Conservation (phyloP, 768 basidiomycete species). For the Mycena albidolilacea region DNA sequence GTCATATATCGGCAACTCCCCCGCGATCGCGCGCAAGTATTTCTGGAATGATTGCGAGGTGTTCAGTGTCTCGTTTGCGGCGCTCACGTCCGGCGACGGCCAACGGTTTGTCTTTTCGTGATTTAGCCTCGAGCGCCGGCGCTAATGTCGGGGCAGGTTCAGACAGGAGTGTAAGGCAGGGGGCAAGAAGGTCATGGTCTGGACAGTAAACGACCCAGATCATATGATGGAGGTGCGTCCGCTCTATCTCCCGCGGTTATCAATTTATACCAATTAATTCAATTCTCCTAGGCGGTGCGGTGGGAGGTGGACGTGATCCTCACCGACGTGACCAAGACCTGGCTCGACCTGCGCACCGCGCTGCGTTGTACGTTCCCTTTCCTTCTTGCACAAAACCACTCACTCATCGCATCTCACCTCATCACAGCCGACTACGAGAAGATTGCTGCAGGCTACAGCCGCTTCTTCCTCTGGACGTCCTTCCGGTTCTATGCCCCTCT, state of each 20-base stretch:
- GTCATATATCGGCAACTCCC: constrained; percentile 86
- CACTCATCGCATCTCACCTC: not conserved
- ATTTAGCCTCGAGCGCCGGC: constrained; percentile 8
- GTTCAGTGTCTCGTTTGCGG: constrained; percentile 87
- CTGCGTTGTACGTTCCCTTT: constrained; percentile 64
- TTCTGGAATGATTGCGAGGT: constrained; percentile 92
- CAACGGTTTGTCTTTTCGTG: constrained; percentile 61
- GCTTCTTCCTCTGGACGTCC: constrained; percentile 83
- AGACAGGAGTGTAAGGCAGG: constrained; percentile 81
- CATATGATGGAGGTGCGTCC: constrained; percentile 89
- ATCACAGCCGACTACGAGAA: constrained; percentile 76
- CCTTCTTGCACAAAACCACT: not conserved
- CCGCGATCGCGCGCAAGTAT: constrained; percentile 81
- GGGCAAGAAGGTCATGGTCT: constrained; percentile 91
- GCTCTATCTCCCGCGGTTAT: constrained; percentile 5
- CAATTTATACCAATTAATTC: not conserved
- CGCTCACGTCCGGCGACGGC: constrained; percentile 82
- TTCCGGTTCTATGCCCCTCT: constrained; percentile 71
- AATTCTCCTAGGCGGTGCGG: constrained; percentile 70
- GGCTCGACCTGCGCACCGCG: constrained; percentile 74
- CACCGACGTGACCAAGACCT: constrained; percentile 80
- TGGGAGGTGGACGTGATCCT: constrained; percentile 87
- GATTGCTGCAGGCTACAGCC: constrained; percentile 71
- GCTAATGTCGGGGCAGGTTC: constrained; percentile 67
- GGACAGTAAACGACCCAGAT: constrained; percentile 94